phyloP scores from a whole-genome alignment of 768 basidiomycete species.

The Leccinum arenicola region DNA sequence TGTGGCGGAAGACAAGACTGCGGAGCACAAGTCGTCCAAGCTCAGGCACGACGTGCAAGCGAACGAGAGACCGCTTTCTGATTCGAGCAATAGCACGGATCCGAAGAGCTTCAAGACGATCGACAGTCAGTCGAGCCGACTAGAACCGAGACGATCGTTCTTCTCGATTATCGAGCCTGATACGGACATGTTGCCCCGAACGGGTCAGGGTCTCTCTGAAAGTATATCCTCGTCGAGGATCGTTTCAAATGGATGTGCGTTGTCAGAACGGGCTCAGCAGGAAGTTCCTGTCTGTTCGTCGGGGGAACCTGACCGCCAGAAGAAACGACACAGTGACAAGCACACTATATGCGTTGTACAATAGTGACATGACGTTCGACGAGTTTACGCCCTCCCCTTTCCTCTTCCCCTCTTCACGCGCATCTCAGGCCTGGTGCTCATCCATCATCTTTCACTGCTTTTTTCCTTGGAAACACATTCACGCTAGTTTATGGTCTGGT shows the following conservation, averaged over 20 bases:
- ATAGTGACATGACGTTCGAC: slow-evolving; percentile 9
- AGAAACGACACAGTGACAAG: slow-evolving; percentile 30
- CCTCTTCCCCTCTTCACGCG: neutral
- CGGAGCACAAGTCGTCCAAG: slow-evolving; percentile 34
- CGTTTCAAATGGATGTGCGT: slow-evolving; percentile 7
- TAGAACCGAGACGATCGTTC: slow-evolving; percentile 36
- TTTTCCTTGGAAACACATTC: neutral
- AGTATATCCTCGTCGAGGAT: slow-evolving; percentile 16
- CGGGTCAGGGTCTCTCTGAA: slow-evolving; percentile 20
- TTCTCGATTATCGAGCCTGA: slow-evolving; percentile 33
- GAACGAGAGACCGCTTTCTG: slow-evolving; percentile 53
- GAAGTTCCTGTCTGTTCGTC: slow-evolving; percentile 8
- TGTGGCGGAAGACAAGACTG: slow-evolving; percentile 20
- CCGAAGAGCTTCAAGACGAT: slow-evolving; percentile 59
- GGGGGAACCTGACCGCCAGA: slow-evolving; percentile 21
- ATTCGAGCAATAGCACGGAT: slow-evolving; percentile 57
- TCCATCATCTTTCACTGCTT: neutral
- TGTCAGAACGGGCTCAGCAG: slow-evolving; percentile 8
- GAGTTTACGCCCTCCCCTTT: neutral
- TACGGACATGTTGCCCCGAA: slow-evolving; percentile 17
- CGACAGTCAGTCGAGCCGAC: slow-evolving; percentile 42
- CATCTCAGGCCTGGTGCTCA: neutral
- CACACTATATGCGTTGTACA: slow-evolving; percentile 26
- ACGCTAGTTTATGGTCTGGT: slow-evolving; percentile 16
- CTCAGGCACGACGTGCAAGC: slow-evolving; percentile 36